phyloP scores from a whole-genome alignment of 352 stramenopile genomes.

The Globisporangium abappressorium region DNA sequence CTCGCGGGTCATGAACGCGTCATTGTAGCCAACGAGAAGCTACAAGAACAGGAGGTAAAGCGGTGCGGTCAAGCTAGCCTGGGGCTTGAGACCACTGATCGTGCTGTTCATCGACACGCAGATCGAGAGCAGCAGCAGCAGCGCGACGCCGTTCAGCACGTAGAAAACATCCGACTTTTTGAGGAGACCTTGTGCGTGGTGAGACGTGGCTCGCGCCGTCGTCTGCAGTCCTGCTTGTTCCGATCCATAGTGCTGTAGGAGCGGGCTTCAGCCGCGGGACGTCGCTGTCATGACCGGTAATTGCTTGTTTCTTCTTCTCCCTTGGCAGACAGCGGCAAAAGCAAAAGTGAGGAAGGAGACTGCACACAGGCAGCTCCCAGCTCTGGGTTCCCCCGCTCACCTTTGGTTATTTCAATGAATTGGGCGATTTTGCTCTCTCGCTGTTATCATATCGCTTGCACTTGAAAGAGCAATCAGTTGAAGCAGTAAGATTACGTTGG shows the following conservation, averaged over 20 bases:
- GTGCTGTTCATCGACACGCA: constrained; percentile 76
- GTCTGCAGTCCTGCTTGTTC: constrained; percentile 19
- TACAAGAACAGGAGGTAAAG: constrained; percentile 13
- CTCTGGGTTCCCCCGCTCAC: too few relatives aligned
- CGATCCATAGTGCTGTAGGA: constrained; percentile 63
- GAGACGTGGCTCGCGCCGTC: constrained; percentile 10
- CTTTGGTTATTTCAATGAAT: too few relatives aligned
- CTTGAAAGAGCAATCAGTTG: too few relatives aligned
- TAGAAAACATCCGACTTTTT: constrained; percentile 42
- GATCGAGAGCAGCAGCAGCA: constrained; percentile 47
- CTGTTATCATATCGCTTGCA: too few relatives aligned
- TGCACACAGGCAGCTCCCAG: too few relatives aligned
- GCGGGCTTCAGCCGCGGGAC: constrained; percentile 42
- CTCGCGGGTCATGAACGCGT: constrained; percentile 70
- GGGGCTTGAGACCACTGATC: constrained; percentile 45
- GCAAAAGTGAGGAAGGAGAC: too few relatives aligned
- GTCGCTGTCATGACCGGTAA: too few relatives aligned
- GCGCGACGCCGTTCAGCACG: constrained; percentile 50
- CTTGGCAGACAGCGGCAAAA: too few relatives aligned
- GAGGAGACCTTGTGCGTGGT: constrained; percentile 10
- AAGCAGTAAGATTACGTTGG: too few relatives aligned
- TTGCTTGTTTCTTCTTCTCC: too few relatives aligned
- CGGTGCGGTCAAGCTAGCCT: constrained; percentile 3
- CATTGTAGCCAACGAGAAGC: constrained; percentile 79
- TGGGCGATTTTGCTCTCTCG: too few relatives aligned